Percentiles rank a stretch among this genome's conserved stretches.
phyloP scores from a whole-genome alignment of 2,329 filamentous ascomycete species.

The Pyrenophora graminea region DNA sequence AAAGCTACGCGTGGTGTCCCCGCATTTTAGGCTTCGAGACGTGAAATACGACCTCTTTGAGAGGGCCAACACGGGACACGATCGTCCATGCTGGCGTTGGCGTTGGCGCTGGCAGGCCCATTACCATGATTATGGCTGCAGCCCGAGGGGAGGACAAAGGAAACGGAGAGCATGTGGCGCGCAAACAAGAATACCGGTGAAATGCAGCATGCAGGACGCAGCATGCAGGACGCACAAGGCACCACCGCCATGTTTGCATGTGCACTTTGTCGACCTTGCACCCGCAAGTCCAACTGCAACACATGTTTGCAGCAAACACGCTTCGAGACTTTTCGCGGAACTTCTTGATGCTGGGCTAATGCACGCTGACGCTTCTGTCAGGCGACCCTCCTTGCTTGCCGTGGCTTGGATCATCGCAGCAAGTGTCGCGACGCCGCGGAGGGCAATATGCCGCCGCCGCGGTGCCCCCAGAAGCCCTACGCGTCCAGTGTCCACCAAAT shows the following conservation, averaged over 20 bases:
- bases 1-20: slow-evolving; percentile 30
- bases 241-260: no score
- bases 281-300: slow-evolving; percentile 8
- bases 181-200: no score
- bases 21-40: slow-evolving; percentile 38
- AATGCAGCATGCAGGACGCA: no score
- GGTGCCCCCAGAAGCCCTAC: slow-evolving; percentile 1
- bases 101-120: slow-evolving; percentile 6
- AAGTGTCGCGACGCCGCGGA: not conserved
- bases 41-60: slow-evolving; percentile 5
- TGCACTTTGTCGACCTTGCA: no score
- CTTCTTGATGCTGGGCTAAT: slow-evolving; percentile 12
- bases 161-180: no score
- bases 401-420: slow-evolving; percentile 6
- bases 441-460: not conserved
- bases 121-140: slow-evolving; percentile 3
- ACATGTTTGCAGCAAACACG: slow-evolving; percentile 22
- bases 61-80: slow-evolving; percentile 12
- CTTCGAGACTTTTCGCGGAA: slow-evolving; percentile 32
- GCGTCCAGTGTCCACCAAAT: slow-evolving; percentile 6
- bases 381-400: not conserved
- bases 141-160: not conserved
- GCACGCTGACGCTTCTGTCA: not conserved
- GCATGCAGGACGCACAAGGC: no score
- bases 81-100: slow-evolving; percentile 17